Evolutionary conservation across 1,284 basidiomycete species (phyloP), one percentile per base, ranked within the genome.

Genomic region (Cutaneotrichosporon cutaneum): DNA sequence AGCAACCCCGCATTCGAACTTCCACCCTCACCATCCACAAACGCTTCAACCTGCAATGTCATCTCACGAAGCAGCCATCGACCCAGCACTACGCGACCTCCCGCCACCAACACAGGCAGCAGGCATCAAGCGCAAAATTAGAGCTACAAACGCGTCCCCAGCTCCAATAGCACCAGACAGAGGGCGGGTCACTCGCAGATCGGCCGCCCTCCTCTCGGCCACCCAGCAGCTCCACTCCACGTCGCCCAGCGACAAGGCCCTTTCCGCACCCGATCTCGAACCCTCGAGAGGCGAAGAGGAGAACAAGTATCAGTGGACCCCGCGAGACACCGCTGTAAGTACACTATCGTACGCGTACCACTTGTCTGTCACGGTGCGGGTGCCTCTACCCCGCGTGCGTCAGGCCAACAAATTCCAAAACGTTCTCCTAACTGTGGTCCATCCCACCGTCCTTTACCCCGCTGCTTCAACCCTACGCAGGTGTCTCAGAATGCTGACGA

Each of bases 211-310:
- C 33, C 52, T 54, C n/a, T 54, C 52, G 13, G 52, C 52, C 21
- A 22, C 48, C 14, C 48, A 30, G 27, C 52, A 32, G 48, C 27
- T 32, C 27, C 24, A 39, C 22, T 35, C 21, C 13, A 36, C 52
- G 52, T 54, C 52, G 35, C 52, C 52, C 13, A 14, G 35, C 35
- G 52, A 54, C 52, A 51, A 51, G 48, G 26, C 16, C 48, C 48
- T 14, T 27, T n/a, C 48, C 26, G 33, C 35, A 54, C 32, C 52
- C 22, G 52, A 54, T 33, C 7, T 54, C 5, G 71, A 72, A 60
- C 71, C 73, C 0, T 27, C 66, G 11, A 63, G 72, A 30, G 71
- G 72, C 3, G 71, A 75, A 53, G 73, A 75, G 61, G 72, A 72
- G 64, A 72, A 73, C 47, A 65, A 65, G 13, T 73, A 70, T 59